phyloP scores from a whole-genome alignment of 169 alveolate genomes.

The Plasmodium ovale region DNA sequence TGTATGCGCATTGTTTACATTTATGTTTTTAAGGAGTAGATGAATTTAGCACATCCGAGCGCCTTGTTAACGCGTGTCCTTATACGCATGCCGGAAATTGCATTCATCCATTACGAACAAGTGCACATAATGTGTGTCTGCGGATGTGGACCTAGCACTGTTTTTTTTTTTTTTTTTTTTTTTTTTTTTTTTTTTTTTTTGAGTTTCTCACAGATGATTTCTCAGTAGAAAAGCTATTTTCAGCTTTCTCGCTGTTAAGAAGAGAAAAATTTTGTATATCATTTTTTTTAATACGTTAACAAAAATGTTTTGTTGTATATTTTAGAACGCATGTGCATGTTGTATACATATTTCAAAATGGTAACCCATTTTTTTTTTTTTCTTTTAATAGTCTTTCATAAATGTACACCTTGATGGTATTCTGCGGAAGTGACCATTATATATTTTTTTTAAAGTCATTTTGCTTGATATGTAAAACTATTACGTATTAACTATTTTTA shows the following conservation, averaged over 20 bases:
- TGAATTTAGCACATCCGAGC: too few relatives aligned
- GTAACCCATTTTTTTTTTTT: not conserved
- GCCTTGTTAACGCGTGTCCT: not conserved
- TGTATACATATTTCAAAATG: not conserved
- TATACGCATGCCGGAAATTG: not conserved
- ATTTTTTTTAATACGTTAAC: slow-evolving; percentile 1
- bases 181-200: slow-evolving; percentile 18
- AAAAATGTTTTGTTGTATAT: slow-evolving; percentile 2
- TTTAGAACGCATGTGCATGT: not conserved
- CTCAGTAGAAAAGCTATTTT: not conserved
- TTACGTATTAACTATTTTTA: not conserved
- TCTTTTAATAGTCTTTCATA: not conserved
- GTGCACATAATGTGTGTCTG: not conserved
- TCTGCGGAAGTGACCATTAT: slow-evolving; percentile 74
- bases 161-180: not conserved
- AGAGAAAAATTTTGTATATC: not conserved
- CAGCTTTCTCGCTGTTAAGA: slow-evolving; percentile 18
- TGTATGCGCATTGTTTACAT: too few relatives aligned
- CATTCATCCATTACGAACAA: not conserved
- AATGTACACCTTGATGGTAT: slow-evolving; percentile 48
- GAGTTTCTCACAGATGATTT: slow-evolving; percentile 15
- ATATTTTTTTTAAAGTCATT: slow-evolving; percentile 59
- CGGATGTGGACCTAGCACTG: not conserved
- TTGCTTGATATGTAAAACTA: slow-evolving; percentile 1
- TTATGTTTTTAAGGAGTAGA: not conserved